Base-by-base conservation (phyloP, 768 basidiomycete genomes). In the Phaffia tasmanica region DNA sequence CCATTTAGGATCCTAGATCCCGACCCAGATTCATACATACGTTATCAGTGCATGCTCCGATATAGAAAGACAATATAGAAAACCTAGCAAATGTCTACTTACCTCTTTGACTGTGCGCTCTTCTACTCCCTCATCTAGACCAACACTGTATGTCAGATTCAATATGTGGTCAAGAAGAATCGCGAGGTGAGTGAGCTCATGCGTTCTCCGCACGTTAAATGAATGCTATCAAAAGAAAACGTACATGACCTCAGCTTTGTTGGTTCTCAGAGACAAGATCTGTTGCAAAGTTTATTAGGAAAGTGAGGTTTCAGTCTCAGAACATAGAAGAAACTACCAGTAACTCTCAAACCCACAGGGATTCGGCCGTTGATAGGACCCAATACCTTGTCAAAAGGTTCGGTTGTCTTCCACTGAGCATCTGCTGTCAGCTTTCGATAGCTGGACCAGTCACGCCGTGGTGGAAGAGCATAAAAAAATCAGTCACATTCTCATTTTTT, bases 361-460 rank as follows among this genome's bases (percentile, higher is more conserved):
- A 63, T 63, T 11, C 47, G 57, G 29, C 66, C 66, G 47, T 62
- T 63, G 14, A 97, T 76, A 1, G 88, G 87, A 5, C 88, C 89
- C 16, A 95, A 75, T 0, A 89, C 90, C 2, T 79, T 77, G 29
- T 80, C 77, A 73, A 94, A 90, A 0, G 87, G 77, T 0, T 88
- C 89, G 62, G 84, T 84, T 0, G 84, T 81, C 0, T 88, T 87
- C 94, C 94, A 99, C 72, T 80, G 79, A 32, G 92, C 80, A 74
- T 99, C 94, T 4, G 88, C 88, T 0, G 89, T 86, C 46, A 98
- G 81, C 89, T 91, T 93, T 74, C 90, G 83, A 75, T 88, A 92
- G 73, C 86, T 87, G 49, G 23, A 42, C 35, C 35, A 21, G n/a
- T 5, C 56, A 57, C 30, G 32, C 15, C 35, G 18, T 11, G 21